These are phyloP conservation scores for Schizonepeta tenuifolia DNA, from an alignment of 257 asterid species.

Conservation along the genomic window DNA sequence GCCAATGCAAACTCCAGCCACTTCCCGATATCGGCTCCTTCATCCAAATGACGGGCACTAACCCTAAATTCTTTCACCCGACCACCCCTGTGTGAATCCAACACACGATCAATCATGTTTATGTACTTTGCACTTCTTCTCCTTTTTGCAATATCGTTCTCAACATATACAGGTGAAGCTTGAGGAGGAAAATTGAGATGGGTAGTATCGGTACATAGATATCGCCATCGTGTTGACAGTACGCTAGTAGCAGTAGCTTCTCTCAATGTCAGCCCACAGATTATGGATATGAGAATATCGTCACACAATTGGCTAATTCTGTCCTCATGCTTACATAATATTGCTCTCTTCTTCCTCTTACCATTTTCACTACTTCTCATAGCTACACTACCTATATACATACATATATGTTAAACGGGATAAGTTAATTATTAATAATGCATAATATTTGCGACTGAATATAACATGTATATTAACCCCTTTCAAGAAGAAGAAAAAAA, in stretches of 20 bases:
- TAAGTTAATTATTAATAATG: too few relatives aligned
- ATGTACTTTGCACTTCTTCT: background rate
- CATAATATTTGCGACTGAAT: too few relatives aligned
- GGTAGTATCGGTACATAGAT: background rate
- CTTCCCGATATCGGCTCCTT: background rate
- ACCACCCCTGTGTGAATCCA: background rate
- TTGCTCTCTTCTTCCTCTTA: too few relatives aligned
- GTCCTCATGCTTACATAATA: background rate
- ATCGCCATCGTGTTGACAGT: background rate
- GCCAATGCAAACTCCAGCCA: conserved; percentile 8
- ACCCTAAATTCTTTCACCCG: background rate
- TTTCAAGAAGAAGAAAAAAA: too few relatives aligned
- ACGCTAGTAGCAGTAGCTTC: background rate
- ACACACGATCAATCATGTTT: background rate
- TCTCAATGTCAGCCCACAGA: background rate
- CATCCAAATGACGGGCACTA: background rate
- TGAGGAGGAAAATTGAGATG: background rate
- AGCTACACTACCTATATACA: too few relatives aligned
- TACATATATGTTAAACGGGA: too few relatives aligned
- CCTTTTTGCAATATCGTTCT: too few relatives aligned
- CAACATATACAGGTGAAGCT: too few relatives aligned
- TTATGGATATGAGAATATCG: background rate
- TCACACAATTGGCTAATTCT: too few relatives aligned
- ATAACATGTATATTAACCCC: too few relatives aligned
- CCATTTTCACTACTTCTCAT: too few relatives aligned